Base-by-base conservation (phyloP, 2,329 filamentous ascomycete species). In the Penicillium palitans region DNA sequence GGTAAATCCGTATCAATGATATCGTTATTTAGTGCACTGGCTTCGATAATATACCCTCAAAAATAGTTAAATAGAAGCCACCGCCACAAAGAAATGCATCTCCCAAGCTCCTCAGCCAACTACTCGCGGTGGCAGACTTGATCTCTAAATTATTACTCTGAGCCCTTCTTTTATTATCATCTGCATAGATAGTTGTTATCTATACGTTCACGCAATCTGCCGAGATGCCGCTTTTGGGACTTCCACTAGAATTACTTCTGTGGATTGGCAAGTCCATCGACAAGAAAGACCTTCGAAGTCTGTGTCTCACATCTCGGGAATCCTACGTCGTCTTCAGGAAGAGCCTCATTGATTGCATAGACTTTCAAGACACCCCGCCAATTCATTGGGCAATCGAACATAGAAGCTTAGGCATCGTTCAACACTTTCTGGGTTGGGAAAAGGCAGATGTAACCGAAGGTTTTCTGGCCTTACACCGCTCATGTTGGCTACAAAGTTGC, bases 281-380 rank as follows among this genome's bases (percentile, higher is more conserved):
- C 27, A 24, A 52, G 49, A 42, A 52, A 13, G 49, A 17, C 37
- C 37, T 52, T 52, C 49, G 49, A 52, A 42, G 12, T 42, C n/a
- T 52, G 13, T n/a, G 25, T 52, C 49, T 52, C 8, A 42, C 25
- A 27, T 52, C 37, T 24, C 25, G 49, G 2, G 2, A 52, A 24
- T 52, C n/a, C 5, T 2, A 42, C 39, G 25, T 42, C 37, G 9
- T 42, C 49, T 42, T 41, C 27, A 52, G 19, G 0, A 52, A 52
- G 19, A 33, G 49, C 49, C 49, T 52, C 4, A 4, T 52, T 33
- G 7, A 33, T 52, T 52, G 25, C 25, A 42, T 42, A 42, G 37
- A 33, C 49, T 52, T 52, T 8, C 12, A 52, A 42, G 50, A n/a
- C 8, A 10, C 27, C 27, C 39, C 39, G 39, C 50, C 19, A 52